Evolutionary conservation across 2,329 filamentous ascomycete genomes (phyloP), one percentile per base, ranked within the genome.

Genomic region (Hypoxylon sp.): DNA sequence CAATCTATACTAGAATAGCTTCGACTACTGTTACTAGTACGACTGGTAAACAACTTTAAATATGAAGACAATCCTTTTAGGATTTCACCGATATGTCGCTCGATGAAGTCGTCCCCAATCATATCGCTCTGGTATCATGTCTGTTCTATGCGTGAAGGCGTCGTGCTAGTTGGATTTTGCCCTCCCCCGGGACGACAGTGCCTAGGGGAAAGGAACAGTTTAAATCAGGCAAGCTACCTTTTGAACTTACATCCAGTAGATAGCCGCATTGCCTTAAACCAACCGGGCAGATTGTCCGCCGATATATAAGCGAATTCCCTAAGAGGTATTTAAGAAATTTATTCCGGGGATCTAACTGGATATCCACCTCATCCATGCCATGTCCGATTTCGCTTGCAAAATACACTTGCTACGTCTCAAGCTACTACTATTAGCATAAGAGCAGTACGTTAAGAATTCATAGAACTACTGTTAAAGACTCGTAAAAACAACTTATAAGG

Each of bases 161-260:
- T n/a, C 34, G 12, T 52, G 16, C 16, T 21, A 11, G 8, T 9
- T 19, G n/a, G 9, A 2, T 53, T 53, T 14, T 2, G 16, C 25
- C 39, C 11, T n/a, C 5, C 14, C 32, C 32, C 3, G 0, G 3
- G 21, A 7, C 34, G 25, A 21, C 11, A 27, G 12, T 30, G 25
- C 25, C 6, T 27, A 16, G 25, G 37, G 51, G 5, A 43, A 16
- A 23, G 27, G 8, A 25, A 47, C 23, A 53, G 34, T 32, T 25
- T 43, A 43, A 23, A 53, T 43, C 30, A 21, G 21, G 23, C 51
- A 39, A 21, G 51, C 34, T 29, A 23, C 37, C 51, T 14, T n/a
- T 43, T 43, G 43, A n/a, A 30, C 27, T 16, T 43, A 11, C 19
- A 11, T 19, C 21, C n/a, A 21, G 23, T 9, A n/a, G 32, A 19